A percentile compares a stretch with the other conserved stretches of the same genome.
Conservation (phyloP, 371 early-diverging fungal genomes). For the Syncephalis fuscata region DNA sequence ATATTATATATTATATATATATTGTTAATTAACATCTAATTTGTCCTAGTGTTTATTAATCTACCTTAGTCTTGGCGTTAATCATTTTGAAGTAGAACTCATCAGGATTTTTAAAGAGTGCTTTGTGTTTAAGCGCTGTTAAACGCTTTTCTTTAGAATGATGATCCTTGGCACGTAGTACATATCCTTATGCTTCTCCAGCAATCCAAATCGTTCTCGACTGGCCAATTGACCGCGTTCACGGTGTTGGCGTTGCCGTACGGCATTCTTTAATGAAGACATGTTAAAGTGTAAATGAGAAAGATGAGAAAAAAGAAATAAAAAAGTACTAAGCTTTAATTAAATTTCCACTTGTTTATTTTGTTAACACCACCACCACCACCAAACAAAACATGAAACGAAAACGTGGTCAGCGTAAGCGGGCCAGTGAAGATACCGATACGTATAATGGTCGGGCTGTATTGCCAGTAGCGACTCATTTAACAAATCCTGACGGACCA, state of each 20-base stretch:
- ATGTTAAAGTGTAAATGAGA: conserved; percentile 10
- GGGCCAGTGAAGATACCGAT: neutral
- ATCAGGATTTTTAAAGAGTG: conserved; percentile 79
- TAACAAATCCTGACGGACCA: conserved; percentile 6
- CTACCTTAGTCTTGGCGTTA: conserved; percentile 52
- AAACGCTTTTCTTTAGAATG: conserved; percentile 70
- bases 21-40: too few species aligned
- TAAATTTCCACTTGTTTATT: neutral
- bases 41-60: neutral
- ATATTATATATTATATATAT: neutral
- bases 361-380: neutral
- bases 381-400: neutral
- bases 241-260: conserved; percentile 75
- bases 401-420: neutral
- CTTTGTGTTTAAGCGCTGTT: conserved; percentile 71
- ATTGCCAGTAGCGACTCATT: neutral
- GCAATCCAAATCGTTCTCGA: conserved; percentile 57
- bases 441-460: neutral
- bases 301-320: conserved; percentile 6
- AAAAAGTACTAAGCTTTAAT: neutral
- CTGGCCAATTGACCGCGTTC: conserved; percentile 73
- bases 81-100: conserved; percentile 97
- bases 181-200: conserved; percentile 97
- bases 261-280: conserved; percentile 62
- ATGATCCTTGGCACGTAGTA: conserved; percentile 83